Evolutionary conservation across 176 grass and related monocot species (phyloP).

Genomic region (Rhipidocladum racemiflorum): DNA sequence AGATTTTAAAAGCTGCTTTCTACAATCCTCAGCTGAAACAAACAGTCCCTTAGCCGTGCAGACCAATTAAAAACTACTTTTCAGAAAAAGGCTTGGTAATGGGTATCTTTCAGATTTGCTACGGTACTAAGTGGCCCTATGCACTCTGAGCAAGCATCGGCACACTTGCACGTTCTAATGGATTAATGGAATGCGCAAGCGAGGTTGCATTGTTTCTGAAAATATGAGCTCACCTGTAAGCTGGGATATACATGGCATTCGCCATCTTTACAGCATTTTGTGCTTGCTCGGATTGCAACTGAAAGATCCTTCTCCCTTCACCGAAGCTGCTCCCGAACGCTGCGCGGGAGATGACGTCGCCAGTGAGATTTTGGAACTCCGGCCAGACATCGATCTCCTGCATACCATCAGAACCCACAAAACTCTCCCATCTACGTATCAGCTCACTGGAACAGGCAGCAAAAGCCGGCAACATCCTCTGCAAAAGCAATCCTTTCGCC

Average conservation of each 20-base stretch:
- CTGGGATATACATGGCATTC: conserved; percentile 18
- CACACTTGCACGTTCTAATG: no score
- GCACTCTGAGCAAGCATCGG: no score
- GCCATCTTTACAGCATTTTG: conserved; percentile 16
- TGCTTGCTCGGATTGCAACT: conserved; percentile 49
- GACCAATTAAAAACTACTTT: no score
- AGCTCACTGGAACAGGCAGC: conserved; percentile 36
- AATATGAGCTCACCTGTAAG: conserved; percentile 23
- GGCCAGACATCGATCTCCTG: conserved; percentile 62
- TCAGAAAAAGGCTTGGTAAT: no score
- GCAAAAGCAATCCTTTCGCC: not conserved
- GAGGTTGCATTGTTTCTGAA: not conserved
- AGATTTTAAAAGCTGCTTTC: no score
- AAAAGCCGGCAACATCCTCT: conserved; percentile 62
- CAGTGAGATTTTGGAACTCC: conserved; percentile 50
- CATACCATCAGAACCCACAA: not conserved
- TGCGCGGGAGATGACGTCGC: conserved; percentile 47
- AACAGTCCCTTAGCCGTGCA: no score
- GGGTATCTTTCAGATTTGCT: no score
- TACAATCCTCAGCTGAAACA: no score
- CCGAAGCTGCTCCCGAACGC: conserved; percentile 64
- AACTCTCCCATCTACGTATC: conserved; percentile 36
- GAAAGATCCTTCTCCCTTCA: conserved; percentile 58
- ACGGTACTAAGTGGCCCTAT: no score
- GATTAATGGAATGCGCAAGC: not conserved